Evolutionary conservation across 2,329 filamentous ascomycete genomes (phyloP).

Genomic region (Lojkania enalia): DNA sequence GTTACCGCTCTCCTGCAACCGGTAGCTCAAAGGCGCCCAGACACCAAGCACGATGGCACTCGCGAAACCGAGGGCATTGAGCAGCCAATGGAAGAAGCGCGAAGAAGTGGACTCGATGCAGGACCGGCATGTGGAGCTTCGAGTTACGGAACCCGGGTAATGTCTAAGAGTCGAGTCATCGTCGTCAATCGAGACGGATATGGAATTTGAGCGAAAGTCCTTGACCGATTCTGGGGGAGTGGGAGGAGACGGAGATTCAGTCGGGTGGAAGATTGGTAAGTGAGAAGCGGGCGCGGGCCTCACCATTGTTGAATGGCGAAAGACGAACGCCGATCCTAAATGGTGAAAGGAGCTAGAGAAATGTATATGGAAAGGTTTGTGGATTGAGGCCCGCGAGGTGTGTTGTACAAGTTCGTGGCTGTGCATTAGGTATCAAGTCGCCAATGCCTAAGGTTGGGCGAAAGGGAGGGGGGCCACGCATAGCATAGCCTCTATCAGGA

Average conservation of each 20-base stretch:
- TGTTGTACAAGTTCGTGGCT: no score
- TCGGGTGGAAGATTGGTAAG: neutral
- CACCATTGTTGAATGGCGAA: no score
- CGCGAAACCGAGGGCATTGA: conserved; percentile 7
- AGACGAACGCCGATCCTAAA: no score
- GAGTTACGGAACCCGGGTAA: no score
- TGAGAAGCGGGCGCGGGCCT: no score
- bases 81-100: conserved; percentile 4
- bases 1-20: neutral
- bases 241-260: neutral
- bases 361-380: no score
- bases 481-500: no score
- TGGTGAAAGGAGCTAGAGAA: no score
- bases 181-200: neutral
- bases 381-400: no score
- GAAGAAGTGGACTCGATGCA: neutral
- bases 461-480: no score
- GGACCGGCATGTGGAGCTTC: neutral
- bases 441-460: no score
- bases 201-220: neutral
- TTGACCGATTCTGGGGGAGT: conserved; percentile 2
- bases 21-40: conserved; percentile 9
- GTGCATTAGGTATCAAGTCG: no score
- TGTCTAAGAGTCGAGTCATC: neutral
- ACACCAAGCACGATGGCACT: conserved; percentile 6